Evolutionary conservation across 2,329 filamentous ascomycete genomes (phyloP).

Genomic region (Penicillium expansum): DNA sequence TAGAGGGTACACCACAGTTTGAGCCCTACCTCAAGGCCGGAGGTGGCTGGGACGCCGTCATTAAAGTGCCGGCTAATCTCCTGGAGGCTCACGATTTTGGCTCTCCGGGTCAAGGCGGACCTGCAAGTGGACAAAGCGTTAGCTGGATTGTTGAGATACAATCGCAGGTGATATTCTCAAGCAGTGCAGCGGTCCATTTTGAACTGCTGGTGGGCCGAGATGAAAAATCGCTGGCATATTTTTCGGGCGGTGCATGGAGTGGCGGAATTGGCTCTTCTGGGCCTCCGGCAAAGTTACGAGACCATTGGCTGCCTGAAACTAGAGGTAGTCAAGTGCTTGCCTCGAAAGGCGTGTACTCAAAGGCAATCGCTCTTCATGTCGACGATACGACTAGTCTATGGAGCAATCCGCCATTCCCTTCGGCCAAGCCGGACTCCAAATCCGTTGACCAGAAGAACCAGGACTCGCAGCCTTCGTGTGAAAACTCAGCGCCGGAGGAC

Average conservation of each 20-base stretch:
- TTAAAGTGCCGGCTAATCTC: slow-evolving; percentile 76
- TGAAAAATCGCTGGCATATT: slow-evolving; percentile 73
- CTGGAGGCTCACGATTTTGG: slow-evolving; percentile 28
- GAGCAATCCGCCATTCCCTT: slow-evolving; percentile 84
- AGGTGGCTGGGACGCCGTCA: slow-evolving; percentile 75
- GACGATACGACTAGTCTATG: slow-evolving; percentile 88
- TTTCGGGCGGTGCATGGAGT: slow-evolving; percentile 54
- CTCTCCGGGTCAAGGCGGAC: slow-evolving; percentile 46
- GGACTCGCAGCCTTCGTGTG: slow-evolving; percentile 21
- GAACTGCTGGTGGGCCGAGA: slow-evolving; percentile 85
- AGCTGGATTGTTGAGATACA: slow-evolving; percentile 90
- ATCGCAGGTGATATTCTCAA: slow-evolving; percentile 92
- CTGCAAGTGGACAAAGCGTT: slow-evolving; percentile 53
- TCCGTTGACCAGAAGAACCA: slow-evolving; percentile 28
- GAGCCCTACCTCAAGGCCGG: slow-evolving; percentile 96
- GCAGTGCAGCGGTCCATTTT: slow-evolving; percentile 80
- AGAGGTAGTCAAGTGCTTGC: slow-evolving; percentile 58
- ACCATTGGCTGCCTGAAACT: slow-evolving; percentile 66
- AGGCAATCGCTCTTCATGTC: slow-evolving; percentile 71
- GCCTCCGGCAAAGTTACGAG: slow-evolving; percentile 67
- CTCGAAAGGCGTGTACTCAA: slow-evolving; percentile 76
- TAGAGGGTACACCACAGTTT: slow-evolving; percentile 80
- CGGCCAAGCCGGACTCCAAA: slow-evolving; percentile 42
- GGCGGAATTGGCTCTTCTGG: slow-evolving; percentile 56
- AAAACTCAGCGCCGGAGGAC: background rate